Conservation (phyloP, 345 rosid species). For the Litchi chinensis region DNA sequence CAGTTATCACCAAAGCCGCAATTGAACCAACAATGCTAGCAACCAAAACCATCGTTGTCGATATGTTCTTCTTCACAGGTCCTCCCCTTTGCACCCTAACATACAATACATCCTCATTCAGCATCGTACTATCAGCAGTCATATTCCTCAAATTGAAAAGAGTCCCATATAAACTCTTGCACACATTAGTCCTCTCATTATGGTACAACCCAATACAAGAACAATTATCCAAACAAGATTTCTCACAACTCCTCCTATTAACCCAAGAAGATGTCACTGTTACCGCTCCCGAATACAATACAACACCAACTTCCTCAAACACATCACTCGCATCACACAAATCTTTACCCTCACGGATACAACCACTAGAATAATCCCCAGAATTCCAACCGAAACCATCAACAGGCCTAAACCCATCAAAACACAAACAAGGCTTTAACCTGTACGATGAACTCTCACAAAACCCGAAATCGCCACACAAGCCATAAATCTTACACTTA, state of each 20-base stretch:
- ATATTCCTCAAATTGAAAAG: slow-evolving; percentile 59
- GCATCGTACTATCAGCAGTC: slow-evolving; percentile 30
- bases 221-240: slow-evolving; percentile 55
- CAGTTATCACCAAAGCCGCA: slow-evolving; percentile 38
- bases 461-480: slow-evolving; percentile 52
- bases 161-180: slow-evolving; percentile 56
- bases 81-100: slow-evolving; percentile 52
- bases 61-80: slow-evolving; percentile 36
- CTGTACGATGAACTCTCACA: slow-evolving; percentile 20
- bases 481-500: slow-evolving; percentile 43
- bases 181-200: slow-evolving; percentile 41
- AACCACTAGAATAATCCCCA: slow-evolving; percentile 54
- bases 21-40: slow-evolving; percentile 54
- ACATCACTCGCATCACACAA: slow-evolving; percentile 38
- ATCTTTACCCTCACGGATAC: slow-evolving; percentile 35
- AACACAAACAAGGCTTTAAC: slow-evolving; percentile 45
- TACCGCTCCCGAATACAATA: slow-evolving; percentile 44
- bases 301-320: slow-evolving; percentile 44
- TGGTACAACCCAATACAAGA: slow-evolving; percentile 70
- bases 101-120: slow-evolving; percentile 38
- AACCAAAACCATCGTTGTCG: slow-evolving; percentile 44
- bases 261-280: slow-evolving; percentile 31
- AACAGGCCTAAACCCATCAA: slow-evolving; percentile 46
- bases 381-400: slow-evolving; percentile 45
- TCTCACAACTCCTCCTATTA: slow-evolving; percentile 50